Conservation (phyloP, 192 early-diverging fungal species). For the Paraglomus occultum region DNA sequence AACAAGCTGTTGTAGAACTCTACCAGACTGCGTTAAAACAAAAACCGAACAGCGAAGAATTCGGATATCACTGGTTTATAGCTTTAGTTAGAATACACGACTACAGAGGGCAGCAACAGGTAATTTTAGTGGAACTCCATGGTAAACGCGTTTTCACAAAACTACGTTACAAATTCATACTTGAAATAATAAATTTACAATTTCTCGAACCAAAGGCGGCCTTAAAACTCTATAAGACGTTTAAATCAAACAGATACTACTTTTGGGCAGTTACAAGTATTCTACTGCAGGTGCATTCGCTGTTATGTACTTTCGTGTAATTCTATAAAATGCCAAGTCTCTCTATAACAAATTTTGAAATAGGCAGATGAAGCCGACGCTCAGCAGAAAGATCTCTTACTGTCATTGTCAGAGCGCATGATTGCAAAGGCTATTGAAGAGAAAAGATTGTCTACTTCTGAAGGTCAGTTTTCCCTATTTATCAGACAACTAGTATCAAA, state of each 20-base stretch:
- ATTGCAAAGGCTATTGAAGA: conserved; percentile 73
- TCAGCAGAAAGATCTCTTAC: conserved; percentile 48
- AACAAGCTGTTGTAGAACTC: conserved; percentile 65
- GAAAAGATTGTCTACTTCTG: conserved; percentile 60
- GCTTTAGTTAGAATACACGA: conserved; percentile 66
- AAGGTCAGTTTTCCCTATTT: conserved; percentile 42
- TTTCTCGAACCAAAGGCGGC: conserved; percentile 54
- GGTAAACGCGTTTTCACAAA: neutral
- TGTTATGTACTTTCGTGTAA: neutral
- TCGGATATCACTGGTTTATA: conserved; percentile 81
- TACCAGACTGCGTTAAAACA: conserved; percentile 65
- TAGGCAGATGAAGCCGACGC: conserved; percentile 41
- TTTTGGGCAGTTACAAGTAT: conserved; percentile 87
- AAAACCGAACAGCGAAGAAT: conserved; percentile 67
- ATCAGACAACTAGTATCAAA: neutral
- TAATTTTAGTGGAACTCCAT: conserved; percentile 25
- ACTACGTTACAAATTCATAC: too few species aligned
- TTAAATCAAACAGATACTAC: conserved; percentile 74
- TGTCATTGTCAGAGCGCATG: conserved; percentile 81
- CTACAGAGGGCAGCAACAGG: conserved; percentile 66
- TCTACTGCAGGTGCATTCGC: conserved; percentile 62
- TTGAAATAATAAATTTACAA: neutral
- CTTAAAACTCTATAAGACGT: conserved; percentile 76
- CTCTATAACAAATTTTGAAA: conserved; percentile 1
- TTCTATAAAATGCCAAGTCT: neutral